Percentiles rank a stretch among this genome's conserved stretches.
Conservation (phyloP, 176 grass and related monocot species). For the Juncus inflexus region DNA sequence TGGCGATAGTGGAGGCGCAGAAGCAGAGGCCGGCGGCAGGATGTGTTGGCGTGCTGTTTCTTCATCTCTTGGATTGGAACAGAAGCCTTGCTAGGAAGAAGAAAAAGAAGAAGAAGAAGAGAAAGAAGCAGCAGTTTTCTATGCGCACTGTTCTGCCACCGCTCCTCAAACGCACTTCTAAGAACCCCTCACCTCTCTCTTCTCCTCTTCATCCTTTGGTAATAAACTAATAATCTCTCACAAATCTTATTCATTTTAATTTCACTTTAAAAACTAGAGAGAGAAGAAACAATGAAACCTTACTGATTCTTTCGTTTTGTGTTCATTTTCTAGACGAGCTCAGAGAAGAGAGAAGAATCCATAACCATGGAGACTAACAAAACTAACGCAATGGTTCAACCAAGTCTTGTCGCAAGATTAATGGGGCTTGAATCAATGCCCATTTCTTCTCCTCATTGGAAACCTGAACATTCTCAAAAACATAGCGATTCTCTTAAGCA, state of each 20-base stretch:
- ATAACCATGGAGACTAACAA: not conserved
- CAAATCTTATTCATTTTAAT: conserved; percentile 23
- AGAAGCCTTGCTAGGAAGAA: conserved; percentile 53
- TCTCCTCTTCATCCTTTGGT: conserved; percentile 23
- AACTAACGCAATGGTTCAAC: conserved; percentile 11
- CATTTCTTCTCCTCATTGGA: not conserved
- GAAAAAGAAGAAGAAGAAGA: conserved; percentile 28
- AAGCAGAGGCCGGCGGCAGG: conserved; percentile 29
- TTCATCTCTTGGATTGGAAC: conserved; percentile 90
- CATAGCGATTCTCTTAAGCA: not conserved
- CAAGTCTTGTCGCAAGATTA: conserved; percentile 77
- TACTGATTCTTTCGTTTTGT: too few species aligned
- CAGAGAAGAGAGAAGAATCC: not conserved
- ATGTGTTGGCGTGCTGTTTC: conserved; percentile 61
- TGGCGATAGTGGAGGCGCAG: conserved; percentile 74
- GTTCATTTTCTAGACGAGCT: conserved; percentile 3
- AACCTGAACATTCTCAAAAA: conserved; percentile 22
- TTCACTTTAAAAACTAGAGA: not conserved
- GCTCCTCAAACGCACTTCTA: conserved; percentile 39
- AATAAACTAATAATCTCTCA: too few species aligned
- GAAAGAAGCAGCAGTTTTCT: conserved; percentile 35
- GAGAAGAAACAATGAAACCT: too few species aligned
- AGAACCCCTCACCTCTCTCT: conserved; percentile 35
- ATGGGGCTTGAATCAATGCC: conserved; percentile 94
- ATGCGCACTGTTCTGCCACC: conserved; percentile 31